phyloP scores from a whole-genome alignment of 2,329 filamentous ascomycete genomes.

The Cladosporium sp. region DNA sequence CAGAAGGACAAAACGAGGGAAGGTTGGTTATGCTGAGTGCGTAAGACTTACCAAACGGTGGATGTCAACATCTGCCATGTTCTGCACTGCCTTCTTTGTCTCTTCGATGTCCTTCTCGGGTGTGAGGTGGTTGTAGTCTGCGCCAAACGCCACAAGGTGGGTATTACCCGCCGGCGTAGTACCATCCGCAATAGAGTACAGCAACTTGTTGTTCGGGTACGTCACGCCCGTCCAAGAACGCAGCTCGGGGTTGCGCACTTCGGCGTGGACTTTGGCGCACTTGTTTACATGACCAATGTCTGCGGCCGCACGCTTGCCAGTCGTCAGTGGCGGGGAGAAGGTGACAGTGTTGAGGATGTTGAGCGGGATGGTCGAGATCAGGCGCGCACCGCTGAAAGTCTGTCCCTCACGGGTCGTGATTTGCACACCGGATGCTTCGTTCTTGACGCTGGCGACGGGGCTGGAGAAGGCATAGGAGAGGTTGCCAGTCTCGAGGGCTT shows the following conservation, averaged over 20 bases:
- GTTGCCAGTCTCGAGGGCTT: neutral
- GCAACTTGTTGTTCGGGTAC: neutral
- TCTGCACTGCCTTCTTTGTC: neutral
- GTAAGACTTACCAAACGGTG: conserved; percentile 1
- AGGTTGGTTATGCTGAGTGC: too few relatives aligned
- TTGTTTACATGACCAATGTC: conserved; percentile 32
- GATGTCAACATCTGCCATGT: neutral
- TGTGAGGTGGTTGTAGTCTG: neutral
- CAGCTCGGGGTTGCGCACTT: neutral
- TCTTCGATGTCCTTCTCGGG: neutral
- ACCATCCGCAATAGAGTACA: neutral
- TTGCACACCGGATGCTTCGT: neutral
- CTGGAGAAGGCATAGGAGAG: neutral
- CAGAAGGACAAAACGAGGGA: too few relatives aligned
- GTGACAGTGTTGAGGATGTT: conserved; percentile 25
- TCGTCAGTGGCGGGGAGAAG: conserved; percentile 33
- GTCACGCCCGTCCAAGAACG: neutral
- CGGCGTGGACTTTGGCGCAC: conserved; percentile 32
- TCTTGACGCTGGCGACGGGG: neutral
- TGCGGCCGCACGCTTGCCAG: conserved; percentile 29
- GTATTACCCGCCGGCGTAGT: neutral
- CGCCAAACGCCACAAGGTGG: neutral
- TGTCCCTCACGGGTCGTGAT: neutral
- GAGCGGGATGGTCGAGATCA: conserved; percentile 5
- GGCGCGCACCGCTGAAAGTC: neutral